These are phyloP conservation scores for Cocos nucifera DNA, from an alignment of 176 grass and related monocot genomes.

Conservation along the genomic window DNA sequence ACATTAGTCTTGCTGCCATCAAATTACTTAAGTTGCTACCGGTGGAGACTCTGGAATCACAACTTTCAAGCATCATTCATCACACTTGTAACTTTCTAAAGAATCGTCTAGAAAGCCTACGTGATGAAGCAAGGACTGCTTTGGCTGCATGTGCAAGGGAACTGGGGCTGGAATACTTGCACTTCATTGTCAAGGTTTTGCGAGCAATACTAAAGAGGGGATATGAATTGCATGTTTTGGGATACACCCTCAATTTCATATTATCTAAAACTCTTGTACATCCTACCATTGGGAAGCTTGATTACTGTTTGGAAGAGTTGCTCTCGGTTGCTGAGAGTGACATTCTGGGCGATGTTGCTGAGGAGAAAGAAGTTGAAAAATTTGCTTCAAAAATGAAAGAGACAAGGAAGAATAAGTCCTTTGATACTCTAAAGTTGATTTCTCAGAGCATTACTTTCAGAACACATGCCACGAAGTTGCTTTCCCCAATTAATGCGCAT, in stretches of 20 bases:
- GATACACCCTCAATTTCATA: slow-evolving; percentile 77
- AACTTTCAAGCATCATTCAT: slow-evolving; percentile 86
- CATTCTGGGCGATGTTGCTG: slow-evolving; percentile 83
- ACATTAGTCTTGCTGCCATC: slow-evolving; percentile 66
- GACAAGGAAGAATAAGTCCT: slow-evolving; percentile 89
- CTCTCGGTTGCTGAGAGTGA: slow-evolving; percentile 65
- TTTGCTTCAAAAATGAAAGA: slow-evolving; percentile 98
- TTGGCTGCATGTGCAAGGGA: slow-evolving; percentile 84
- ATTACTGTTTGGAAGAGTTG: slow-evolving; percentile 85
- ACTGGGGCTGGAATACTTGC: slow-evolving; percentile 81
- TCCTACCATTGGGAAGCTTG: slow-evolving; percentile 50
- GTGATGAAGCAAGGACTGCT: slow-evolving; percentile 77
- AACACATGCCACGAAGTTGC: slow-evolving; percentile 64
- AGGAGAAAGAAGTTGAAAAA: slow-evolving; percentile 96
- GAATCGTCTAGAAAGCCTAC: slow-evolving; percentile 77
- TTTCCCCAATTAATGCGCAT: slow-evolving; percentile 51
- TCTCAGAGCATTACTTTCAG: slow-evolving; percentile 65
- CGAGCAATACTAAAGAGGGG: slow-evolving; percentile 84
- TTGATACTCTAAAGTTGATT: slow-evolving; percentile 75
- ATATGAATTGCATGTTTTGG: slow-evolving; percentile 91
- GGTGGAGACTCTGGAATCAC: slow-evolving; percentile 54
- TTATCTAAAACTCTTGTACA: slow-evolving; percentile 52
- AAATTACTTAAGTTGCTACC: slow-evolving; percentile 95
- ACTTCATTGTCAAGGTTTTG: slow-evolving; percentile 78
- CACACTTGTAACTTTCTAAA: slow-evolving; percentile 82